Evolutionary conservation across 495 filamentous ascomycete species (phyloP), one percentile per base, ranked within the genome.

Genomic region (Neurospora hispaniola): DNA sequence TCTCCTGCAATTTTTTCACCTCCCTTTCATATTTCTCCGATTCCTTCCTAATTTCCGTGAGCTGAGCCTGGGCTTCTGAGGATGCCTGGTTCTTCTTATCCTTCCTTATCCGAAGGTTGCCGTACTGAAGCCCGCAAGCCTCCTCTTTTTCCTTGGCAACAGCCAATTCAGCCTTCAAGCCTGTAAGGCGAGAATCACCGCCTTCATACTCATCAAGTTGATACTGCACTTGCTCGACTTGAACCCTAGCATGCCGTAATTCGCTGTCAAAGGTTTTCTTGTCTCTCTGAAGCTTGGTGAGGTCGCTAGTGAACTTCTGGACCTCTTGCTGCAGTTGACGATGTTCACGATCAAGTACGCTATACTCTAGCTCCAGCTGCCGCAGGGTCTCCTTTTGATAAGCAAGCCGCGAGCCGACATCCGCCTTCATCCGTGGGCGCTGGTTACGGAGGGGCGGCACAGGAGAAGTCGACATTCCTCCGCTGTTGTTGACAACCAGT

Each of bases 361-460:
- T 78, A 39, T 84, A 78, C 71, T 88, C 86, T 16, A 78, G 74
- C 42, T 84, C 79, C 38, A 89, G 78, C 43, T 85, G 83, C 39
- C 79, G 77, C 6, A 85, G 69, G 1, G 76, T 78, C 16, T 86
- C 82, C 35, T 80, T 81, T 66, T 80, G 82, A 54, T 85, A 88
- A 81, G 81, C 84, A 46, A 92, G 86, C 80, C 93, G 92, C 27
- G 86, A 86, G 46, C 88, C 90, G 9, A 89, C 82, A 76, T 97
- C 92, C 0, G 93, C 91, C 80, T 91, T 91, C 90, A 98, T 96
- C 10, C 93, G 89, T 35, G 90, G 83, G n/a, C 76, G 80, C 4
- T 86, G 82, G 12, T 73, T 73, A 44, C 62, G 68, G 39, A 73
- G 75, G 3, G 79, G 79, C 9, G 69, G 54, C 20, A 85, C 73